Evolutionary conservation across 768 basidiomycete species (phyloP).

Genomic region (Coprinellus aureogranulatus): DNA sequence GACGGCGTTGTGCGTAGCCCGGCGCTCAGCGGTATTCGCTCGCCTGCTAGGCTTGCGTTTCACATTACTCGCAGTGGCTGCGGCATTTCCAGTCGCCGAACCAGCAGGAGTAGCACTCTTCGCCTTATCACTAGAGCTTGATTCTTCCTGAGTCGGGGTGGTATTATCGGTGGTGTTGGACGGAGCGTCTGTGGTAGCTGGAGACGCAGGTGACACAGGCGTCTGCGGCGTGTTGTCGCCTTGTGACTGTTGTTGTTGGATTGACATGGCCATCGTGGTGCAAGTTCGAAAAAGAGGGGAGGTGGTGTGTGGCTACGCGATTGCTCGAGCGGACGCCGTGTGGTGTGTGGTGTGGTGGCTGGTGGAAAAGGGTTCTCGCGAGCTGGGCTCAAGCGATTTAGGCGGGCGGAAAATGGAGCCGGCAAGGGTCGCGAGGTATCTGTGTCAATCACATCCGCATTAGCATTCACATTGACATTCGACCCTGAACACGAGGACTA

Average conservation of each 20-base stretch:
- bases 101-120: too few relatives aligned
- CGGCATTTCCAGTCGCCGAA: too few relatives aligned
- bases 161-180: constrained; percentile 26
- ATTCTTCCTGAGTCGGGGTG: constrained; percentile 5
- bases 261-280: constrained; percentile 37
- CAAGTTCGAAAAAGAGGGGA: constrained; percentile 14
- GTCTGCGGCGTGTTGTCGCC: too few relatives aligned
- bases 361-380: constrained; percentile 44
- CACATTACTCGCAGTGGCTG: constrained; percentile 31
- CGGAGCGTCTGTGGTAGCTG: constrained; percentile 25
- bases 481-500: too few relatives aligned
- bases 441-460: too few relatives aligned
- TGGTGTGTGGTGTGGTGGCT: constrained; percentile 14
- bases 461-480: constrained; percentile 17
- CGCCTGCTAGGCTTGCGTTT: constrained; percentile 85
- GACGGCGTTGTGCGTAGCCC: constrained; percentile 96
- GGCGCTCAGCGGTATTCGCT: constrained; percentile 94
- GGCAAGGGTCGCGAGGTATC: constrained; percentile 92
- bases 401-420: constrained; percentile 58
- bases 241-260: too few relatives aligned
- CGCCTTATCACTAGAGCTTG: constrained; percentile 14
- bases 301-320: constrained; percentile 36
- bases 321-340: constrained; percentile 43
- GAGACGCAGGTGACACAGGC: constrained; percentile 49
- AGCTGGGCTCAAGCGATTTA: constrained; percentile 67